These are phyloP conservation scores for Trichomonas vaginalis DNA, from an alignment of 208 protist genomes.

Conservation along the genomic window DNA sequence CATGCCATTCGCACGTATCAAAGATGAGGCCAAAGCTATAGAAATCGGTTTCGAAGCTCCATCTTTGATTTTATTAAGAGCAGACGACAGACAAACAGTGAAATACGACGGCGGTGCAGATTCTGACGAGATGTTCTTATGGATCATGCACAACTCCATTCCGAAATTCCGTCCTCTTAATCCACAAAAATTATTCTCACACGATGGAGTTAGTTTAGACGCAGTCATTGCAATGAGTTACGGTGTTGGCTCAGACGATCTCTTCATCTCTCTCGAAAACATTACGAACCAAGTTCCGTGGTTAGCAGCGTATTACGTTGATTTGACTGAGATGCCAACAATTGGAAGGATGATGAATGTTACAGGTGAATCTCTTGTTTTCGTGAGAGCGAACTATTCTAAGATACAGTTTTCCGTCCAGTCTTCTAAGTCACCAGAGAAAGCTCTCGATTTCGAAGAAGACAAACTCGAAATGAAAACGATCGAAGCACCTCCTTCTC, in stretches of 20 bases:
- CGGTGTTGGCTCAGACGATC: background rate
- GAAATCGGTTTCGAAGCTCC: background rate
- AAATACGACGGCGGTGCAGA: background rate
- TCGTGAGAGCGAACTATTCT: background rate
- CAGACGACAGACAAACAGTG: background rate
- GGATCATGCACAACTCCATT: background rate
- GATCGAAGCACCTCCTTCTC: background rate
- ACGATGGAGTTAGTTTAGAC: background rate
- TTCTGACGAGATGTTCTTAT: background rate
- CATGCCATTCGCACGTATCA: background rate
- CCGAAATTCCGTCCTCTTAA: background rate
- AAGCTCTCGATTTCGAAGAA: background rate
- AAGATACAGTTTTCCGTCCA: background rate
- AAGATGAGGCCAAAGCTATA: background rate
- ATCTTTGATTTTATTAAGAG: background rate
- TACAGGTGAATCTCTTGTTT: background rate
- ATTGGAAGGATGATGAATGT: background rate
- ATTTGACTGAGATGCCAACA: background rate
- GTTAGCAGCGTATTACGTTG: background rate
- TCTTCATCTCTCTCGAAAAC: background rate
- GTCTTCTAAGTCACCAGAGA: background rate
- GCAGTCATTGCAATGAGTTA: background rate
- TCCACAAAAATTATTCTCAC: background rate
- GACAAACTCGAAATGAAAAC: background rate
- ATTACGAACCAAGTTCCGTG: background rate